Evolutionary conservation across 495 filamentous ascomycete species (phyloP), one percentile per base, ranked within the genome.

Genomic region (Chaetomium fimeti): DNA sequence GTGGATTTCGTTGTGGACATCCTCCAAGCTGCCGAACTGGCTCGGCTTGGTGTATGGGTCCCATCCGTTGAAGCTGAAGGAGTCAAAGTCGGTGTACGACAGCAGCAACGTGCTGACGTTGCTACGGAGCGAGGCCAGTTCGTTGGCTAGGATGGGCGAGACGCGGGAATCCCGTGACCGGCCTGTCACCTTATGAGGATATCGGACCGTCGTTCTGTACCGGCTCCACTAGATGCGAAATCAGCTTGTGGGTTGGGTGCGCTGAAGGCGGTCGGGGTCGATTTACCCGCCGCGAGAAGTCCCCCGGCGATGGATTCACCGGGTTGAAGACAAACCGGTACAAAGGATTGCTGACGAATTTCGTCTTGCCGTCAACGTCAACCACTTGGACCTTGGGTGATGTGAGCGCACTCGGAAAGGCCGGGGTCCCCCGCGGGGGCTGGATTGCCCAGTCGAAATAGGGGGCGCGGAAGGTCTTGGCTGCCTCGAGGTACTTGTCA

Each of bases 1-100:
- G 65, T 90, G 88, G 61, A 90, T 83, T 24, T 75, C 77, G 71
- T 89, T 85, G 72, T 91, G 88, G 13, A 89, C 66, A 36, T 83
- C 81, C 70, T 89, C 87, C 2, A 89, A 66, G 18, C 82, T 85
- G 68, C 87, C 84, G 48, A 74, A 81, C 27, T 72, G 72, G 16
- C 72, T 71, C 15, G 76, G 73, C 56, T 69, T 70, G 45, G 54
- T 70, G 43, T 63, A 68, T 20, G 72, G 62, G 43, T 80, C 77
- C 82, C 82, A 84, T 0, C 72, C 74, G 70, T 85, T 84, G 70
- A 81, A 88, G 66, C 82, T 84, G 68, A 88, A 84, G 20, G 76
- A 73, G 20, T 79, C 76, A 67, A 83, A 88, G 57, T 84, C 76
- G 28, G 78, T 71, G 70, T 83, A 84, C 47, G 87, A 82, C 9